Evolutionary conservation across 441 rosid species (phyloP).

Genomic region (Brassica balearica): DNA sequence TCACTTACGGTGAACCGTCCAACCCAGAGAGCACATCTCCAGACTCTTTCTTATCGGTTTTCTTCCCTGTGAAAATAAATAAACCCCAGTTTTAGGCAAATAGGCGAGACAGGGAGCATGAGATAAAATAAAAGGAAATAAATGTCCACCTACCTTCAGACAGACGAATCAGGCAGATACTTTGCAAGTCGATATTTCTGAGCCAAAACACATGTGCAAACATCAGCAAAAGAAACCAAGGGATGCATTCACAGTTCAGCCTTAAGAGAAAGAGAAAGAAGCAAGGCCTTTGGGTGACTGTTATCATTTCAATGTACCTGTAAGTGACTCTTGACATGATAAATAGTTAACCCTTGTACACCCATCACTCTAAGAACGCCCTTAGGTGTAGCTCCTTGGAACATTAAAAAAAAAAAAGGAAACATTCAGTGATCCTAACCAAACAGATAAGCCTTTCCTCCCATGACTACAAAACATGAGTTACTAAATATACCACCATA

Average conservation of each 20-base stretch:
- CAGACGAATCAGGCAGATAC: conserved; percentile 93
- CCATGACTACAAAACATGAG: not conserved
- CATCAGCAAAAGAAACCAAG: conserved; percentile 18
- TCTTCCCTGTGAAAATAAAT: conserved; percentile 42
- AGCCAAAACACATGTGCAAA: conserved; percentile 21
- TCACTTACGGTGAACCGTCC: conserved; percentile 95
- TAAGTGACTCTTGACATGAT: conserved; percentile 64
- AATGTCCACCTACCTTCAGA: conserved; percentile 72
- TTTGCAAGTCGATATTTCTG: conserved; percentile 99
- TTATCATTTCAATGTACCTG: no score
- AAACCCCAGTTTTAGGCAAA: conserved; percentile 26
- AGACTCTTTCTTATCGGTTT: conserved; percentile 90
- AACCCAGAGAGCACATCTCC: conserved; percentile 78
- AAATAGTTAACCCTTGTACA: conserved; percentile 94
- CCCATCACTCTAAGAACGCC: conserved; percentile 99
- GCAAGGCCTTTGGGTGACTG: not conserved
- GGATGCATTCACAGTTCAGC: conserved; percentile 27
- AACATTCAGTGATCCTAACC: not conserved
- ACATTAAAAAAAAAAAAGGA: not conserved
- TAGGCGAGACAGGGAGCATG: conserved; percentile 28
- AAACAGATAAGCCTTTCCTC: conserved; percentile 17
- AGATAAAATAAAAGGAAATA: not conserved
- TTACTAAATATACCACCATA: not conserved
- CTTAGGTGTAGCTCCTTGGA: conserved; percentile 96
- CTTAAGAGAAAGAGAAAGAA: conserved; percentile 18